Evolutionary conservation across 768 basidiomycete species (phyloP), one percentile per base, ranked within the genome.

Genomic region (Amanita inopinata): DNA sequence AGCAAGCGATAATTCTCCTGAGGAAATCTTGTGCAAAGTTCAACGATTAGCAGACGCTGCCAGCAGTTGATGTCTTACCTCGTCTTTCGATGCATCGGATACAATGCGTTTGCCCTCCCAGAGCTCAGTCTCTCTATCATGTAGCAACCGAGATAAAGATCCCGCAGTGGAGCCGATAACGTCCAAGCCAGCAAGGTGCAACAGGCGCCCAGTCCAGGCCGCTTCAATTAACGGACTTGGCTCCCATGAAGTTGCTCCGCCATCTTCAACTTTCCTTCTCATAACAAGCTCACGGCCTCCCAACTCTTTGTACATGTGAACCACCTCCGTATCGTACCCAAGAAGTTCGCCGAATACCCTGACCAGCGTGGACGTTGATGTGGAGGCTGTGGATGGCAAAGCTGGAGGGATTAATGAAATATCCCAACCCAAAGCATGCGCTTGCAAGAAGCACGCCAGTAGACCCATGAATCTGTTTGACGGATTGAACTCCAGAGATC

Each of bases 301-400:
- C 5, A 81, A 58, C 47, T 81, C 80, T 56, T 80, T 83, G 55
- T 80, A 83, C 63, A 81, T 63, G 46, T 81, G 77, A 7, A 80
- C 54, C 2, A 69, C 70, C 47, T 80, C 78, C 0, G 63, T 54
- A 9, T 76, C 73, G 53, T 81, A 83, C 0, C 79, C 80, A 0
- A 83, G 62, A 5, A 80, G 46, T 43, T 71, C 64, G 2, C 69
- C 69, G 48, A 83, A 80, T 0, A 69, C 63, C 43, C 56, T 62
- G 14, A 80, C 69, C 19, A 81, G 67, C 4, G 72, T 71, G 1
- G 73, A 71, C 2, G 73, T 78, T 33, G 75, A 80, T 12, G 69
- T 67, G n/a, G 76, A 76, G 0, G 80, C 74, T 0, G 78, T 78
- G 2, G 76, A 76, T 1, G 74, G 71, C 32, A 67, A 50, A 3